A percentile compares a stretch with the other conserved stretches of the same genome.
Evolutionary conservation across 192 early-diverging fungal genomes (phyloP).

Genomic region (Rhizophagus prolifer): DNA sequence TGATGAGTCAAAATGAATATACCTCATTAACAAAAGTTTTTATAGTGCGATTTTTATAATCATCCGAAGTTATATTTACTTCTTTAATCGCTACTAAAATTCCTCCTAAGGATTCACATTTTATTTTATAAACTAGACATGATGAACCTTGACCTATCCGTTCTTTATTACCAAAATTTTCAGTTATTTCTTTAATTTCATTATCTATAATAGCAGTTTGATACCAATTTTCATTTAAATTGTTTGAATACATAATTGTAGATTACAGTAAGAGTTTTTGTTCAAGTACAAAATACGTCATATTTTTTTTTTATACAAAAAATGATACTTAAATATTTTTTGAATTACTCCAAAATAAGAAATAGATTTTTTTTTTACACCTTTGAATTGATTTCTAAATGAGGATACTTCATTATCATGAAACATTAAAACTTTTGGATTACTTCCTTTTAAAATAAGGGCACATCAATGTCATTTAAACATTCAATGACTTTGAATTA

Average conservation of each 20-base stretch:
- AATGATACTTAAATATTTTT: too few species aligned
- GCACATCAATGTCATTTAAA: too few species aligned
- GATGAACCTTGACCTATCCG: not conserved
- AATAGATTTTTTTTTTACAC: too few species aligned
- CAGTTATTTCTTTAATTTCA: not conserved
- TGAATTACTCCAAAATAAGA: too few species aligned
- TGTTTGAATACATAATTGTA: not conserved
- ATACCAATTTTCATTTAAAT: not conserved
- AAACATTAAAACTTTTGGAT: too few species aligned
- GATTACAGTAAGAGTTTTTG: too few species aligned
- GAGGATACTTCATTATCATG: too few species aligned
- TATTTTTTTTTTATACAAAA: too few species aligned
- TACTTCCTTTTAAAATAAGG: too few species aligned
- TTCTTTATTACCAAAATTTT: not conserved
- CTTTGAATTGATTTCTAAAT: too few species aligned
- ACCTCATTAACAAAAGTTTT: not conserved
- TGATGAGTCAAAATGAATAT: not conserved
- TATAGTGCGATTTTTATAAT: not conserved
- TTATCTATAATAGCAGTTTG: not conserved
- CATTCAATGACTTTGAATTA: too few species aligned
- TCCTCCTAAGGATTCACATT: not conserved
- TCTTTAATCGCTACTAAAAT: not conserved
- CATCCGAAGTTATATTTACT: not conserved
- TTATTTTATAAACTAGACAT: not conserved
- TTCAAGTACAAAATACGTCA: too few species aligned